Conservation (phyloP, 2,329 filamentous ascomycete species). For the Zymoseptoria brevis region DNA sequence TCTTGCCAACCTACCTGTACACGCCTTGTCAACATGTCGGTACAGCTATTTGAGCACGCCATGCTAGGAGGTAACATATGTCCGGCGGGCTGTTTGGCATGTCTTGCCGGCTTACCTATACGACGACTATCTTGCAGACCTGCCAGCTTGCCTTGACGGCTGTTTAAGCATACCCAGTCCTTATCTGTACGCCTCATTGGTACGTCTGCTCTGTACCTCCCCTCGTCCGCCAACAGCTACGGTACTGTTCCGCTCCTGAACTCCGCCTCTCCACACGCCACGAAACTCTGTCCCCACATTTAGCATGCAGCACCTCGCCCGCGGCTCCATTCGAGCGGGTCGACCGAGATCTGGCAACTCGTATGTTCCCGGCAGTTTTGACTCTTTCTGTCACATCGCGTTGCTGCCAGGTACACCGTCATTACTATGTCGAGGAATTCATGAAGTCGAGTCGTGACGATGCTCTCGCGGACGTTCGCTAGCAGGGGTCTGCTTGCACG, state of each 20-base stretch:
- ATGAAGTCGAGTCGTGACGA: conserved; percentile 14
- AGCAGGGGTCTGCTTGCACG: conserved; percentile 11
- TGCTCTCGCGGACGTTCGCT: conserved; percentile 18
- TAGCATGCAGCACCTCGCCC: not conserved
- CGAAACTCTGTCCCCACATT: not conserved
- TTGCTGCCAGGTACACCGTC: not conserved
- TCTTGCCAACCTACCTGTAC: not conserved
- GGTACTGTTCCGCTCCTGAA: not conserved
- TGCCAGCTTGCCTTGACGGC: too few relatives aligned
- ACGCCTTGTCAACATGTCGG: too few relatives aligned
- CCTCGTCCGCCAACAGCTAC: too few relatives aligned
- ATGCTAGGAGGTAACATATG: too few relatives aligned
- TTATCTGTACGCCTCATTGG: too few relatives aligned
- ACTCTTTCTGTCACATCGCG: not conserved
- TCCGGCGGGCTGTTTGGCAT: too few relatives aligned
- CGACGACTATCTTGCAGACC: too few relatives aligned
- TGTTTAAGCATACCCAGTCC: too few relatives aligned
- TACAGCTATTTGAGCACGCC: too few relatives aligned
- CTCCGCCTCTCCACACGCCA: not conserved
- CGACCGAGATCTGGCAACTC: not conserved
- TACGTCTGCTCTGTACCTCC: too few relatives aligned
- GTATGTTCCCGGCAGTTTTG: not conserved
- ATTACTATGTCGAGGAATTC: not conserved
- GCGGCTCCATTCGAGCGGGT: conserved; percentile 1
- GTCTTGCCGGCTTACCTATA: too few relatives aligned